Evolutionary conservation across 2,329 filamentous ascomycete species (phyloP), one percentile per base, ranked within the genome.

Genomic region (Colletotrichum eremochloae): DNA sequence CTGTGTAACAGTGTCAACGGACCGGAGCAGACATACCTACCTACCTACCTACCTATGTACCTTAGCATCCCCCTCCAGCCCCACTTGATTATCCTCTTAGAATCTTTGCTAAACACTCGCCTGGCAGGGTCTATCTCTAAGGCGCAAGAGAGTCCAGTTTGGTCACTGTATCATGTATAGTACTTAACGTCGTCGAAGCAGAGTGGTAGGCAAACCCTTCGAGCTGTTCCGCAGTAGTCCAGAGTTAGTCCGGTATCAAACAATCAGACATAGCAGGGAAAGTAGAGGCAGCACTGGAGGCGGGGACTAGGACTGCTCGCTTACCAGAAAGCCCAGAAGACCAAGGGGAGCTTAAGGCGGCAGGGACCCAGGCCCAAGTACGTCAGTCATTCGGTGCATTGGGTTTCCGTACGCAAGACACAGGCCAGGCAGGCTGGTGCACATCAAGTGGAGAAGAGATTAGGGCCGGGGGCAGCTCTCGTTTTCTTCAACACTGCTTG

Each of bases 331-430:
- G 46, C 46, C 46, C 4, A 18, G 20, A 29, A 48, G 60, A 4
- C 60, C 60, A 62, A 50, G 15, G 44, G 36, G 60, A 63, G 46
- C 31, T 36, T 40, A 31, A 63, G 12, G 7, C 33, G 46, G 60
- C 60, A 63, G 60, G 46, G 60, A 63, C 60, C 60, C 55, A 61
- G 55, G 63, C 40, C 11, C 36, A 61, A 65, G 44, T 61, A 61
- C 63, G 65, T 68, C 53, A 44, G 61, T 46, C 61, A 46, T 15
- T 56, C n/a, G 52, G 61, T 42, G 46, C 44, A 56, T 68, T 64
- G 66, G 66, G 60, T 63, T 68, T 64, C 60, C 42, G 38, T 29
- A 63, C 60, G 38, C 57, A 60, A 40, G n/a, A 60, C n/a, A 60
- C 56, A 60, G n/a, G 36, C 5, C 60, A 38, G 60, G 24, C 46